Conservation (phyloP, 176 grass and related monocot species). For the Pontederia crassipes region DNA sequence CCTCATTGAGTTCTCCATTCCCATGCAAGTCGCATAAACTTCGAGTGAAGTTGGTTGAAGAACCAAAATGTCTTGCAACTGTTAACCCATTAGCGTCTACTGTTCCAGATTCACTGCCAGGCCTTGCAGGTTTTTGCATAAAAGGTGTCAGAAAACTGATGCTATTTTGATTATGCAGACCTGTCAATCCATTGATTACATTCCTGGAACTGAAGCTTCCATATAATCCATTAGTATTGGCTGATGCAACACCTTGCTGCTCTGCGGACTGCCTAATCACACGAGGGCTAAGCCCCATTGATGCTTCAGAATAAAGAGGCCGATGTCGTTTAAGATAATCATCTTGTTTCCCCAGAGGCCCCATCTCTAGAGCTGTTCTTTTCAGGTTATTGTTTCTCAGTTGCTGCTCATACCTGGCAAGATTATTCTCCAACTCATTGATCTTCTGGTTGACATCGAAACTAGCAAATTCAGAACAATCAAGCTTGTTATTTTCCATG, state of each 20-base stretch:
- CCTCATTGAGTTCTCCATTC: not conserved
- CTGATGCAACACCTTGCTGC: not conserved
- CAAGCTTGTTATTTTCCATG: constrained; percentile 27
- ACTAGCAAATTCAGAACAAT: constrained; percentile 22
- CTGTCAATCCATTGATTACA: not conserved
- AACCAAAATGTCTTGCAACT: not conserved
- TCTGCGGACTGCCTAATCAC: not conserved
- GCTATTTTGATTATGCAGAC: not conserved
- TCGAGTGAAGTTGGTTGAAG: not conserved
- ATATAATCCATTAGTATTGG: constrained; percentile 7
- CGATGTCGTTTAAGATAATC: constrained; percentile 2
- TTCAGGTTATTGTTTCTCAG: constrained; percentile 13
- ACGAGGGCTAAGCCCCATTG: not conserved
- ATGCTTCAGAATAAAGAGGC: constrained; percentile 1
- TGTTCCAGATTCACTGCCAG: not conserved
- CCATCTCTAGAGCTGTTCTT: constrained; percentile 14
- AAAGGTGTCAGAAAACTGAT: not conserved
- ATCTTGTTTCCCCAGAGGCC: not conserved
- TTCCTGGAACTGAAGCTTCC: not conserved
- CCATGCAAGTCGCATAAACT: not conserved
- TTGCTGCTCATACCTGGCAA: constrained; percentile 4
- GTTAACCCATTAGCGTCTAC: not conserved
- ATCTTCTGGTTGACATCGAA: constrained; percentile 27
- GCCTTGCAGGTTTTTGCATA: not conserved
- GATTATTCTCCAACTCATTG: constrained; percentile 22